phyloP scores from a whole-genome alignment of 2,329 filamentous ascomycete genomes.

The Neophaeococcomyces mojaviensis region DNA sequence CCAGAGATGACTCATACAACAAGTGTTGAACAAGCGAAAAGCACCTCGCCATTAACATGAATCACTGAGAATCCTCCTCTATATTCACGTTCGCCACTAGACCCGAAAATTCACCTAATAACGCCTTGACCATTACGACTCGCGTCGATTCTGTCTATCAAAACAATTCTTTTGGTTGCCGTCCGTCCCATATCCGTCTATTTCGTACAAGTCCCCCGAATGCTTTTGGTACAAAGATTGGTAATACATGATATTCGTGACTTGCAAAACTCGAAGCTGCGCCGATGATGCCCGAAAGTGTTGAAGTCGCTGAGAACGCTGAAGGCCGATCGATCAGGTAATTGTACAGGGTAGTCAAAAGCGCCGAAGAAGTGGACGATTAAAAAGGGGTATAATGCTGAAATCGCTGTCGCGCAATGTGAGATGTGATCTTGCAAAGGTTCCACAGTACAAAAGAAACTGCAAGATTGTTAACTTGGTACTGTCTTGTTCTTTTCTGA shows the following conservation, averaged over 20 bases:
- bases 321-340: slow-evolving; percentile 18
- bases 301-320: slow-evolving; percentile 20
- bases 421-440: background rate
- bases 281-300: slow-evolving; percentile 17
- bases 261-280: slow-evolving; percentile 11
- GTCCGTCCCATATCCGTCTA: slow-evolving; percentile 14
- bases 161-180: slow-evolving; percentile 7
- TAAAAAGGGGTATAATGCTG: slow-evolving; percentile 12
- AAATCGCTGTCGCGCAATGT: background rate
- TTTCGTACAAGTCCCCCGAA: slow-evolving; percentile 10
- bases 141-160: slow-evolving; percentile 22
- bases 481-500: background rate
- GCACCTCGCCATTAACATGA: slow-evolving; percentile 1
- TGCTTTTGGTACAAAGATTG: slow-evolving; percentile 19
- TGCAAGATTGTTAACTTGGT: background rate
- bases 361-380: slow-evolving; percentile 10
- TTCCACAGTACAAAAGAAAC: slow-evolving; percentile 4
- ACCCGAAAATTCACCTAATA: slow-evolving; percentile 5
- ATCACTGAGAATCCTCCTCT: slow-evolving; percentile 9
- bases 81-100: slow-evolving; percentile 3
- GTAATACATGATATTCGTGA: slow-evolving; percentile 23
- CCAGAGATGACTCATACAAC: too few relatives aligned
- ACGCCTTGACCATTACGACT: slow-evolving; percentile 18
- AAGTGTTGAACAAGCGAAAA: background rate
- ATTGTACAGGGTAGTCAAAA: slow-evolving; percentile 25